A percentile compares a stretch with the other conserved stretches of the same genome.
These are phyloP conservation scores for Diacronema lutheri DNA, from an alignment of 78 protist genomes.

Conservation along the genomic window DNA sequence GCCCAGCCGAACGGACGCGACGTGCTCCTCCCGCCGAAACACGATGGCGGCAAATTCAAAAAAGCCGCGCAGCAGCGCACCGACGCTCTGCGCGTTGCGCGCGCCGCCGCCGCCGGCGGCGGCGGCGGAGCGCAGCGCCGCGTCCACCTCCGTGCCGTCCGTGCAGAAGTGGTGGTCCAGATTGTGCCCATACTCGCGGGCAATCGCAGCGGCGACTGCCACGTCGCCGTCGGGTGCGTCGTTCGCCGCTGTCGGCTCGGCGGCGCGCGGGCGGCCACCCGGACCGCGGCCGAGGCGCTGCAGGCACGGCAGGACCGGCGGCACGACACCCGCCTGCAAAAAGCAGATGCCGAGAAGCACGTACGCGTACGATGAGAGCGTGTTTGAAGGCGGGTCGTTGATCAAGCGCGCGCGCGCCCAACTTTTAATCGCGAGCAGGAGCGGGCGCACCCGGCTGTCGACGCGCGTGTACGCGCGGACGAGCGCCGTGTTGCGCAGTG, in stretches of 20 bases:
- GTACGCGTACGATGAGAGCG: background rate
- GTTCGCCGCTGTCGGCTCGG: too few relatives aligned
- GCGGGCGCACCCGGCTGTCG: background rate
- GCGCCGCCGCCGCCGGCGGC: too few relatives aligned
- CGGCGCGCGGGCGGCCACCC: too few relatives aligned
- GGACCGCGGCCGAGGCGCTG: background rate
- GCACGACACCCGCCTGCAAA: background rate
- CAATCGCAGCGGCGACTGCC: too few relatives aligned
- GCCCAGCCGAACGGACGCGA: background rate
- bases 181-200: too few relatives aligned
- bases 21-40: background rate
- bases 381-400: background rate
- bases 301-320: background rate
- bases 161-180: background rate
- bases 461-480: background rate
- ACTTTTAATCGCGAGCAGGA: background rate
- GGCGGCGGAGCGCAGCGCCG: too few relatives aligned
- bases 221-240: background rate
- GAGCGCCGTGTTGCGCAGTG: background rate
- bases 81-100: background rate
- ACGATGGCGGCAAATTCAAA: background rate
- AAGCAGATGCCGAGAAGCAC: background rate
- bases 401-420: background rate
- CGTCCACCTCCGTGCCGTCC: too few relatives aligned
- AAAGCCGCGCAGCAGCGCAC: slow-evolving; percentile 1